Evolutionary conservation across 352 stramenopile species (phyloP).

Genomic region (Phytopythium mirpurense): DNA sequence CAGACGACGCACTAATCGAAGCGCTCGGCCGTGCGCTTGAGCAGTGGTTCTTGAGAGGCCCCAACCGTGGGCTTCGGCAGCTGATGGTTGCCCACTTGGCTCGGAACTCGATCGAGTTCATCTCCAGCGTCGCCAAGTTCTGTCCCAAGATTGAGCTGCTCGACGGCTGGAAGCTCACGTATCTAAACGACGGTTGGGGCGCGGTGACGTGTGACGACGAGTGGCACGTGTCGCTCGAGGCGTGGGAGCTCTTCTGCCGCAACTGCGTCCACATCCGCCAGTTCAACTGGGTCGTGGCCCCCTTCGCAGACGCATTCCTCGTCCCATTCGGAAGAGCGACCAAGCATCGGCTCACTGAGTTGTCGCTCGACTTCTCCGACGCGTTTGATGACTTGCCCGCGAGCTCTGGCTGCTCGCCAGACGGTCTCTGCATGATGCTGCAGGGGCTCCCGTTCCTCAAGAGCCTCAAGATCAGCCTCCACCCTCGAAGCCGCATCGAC

Average conservation of each 20-base stretch:
- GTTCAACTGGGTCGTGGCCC: constrained; percentile 57
- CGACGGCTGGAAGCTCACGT: constrained; percentile 54
- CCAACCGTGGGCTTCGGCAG: constrained; percentile 26
- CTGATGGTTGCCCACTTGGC: constrained; percentile 33
- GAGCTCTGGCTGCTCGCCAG: constrained; percentile 21
- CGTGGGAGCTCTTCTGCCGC: constrained; percentile 37
- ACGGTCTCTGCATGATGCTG: constrained; percentile 26
- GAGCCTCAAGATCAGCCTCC: constrained; percentile 29
- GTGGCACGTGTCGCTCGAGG: constrained; percentile 31
- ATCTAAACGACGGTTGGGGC: constrained; percentile 38
- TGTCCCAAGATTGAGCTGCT: constrained; percentile 48
- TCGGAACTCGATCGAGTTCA: constrained; percentile 32
- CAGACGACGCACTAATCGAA: constrained; percentile 24
- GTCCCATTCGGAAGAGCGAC: constrained; percentile 30
- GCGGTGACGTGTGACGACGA: constrained; percentile 46
- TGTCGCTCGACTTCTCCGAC: constrained; percentile 34
- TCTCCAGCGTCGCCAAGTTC: constrained; percentile 30
- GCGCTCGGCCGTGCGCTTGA: constrained; percentile 30
- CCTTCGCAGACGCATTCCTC: constrained; percentile 46
- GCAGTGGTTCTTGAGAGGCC: constrained; percentile 30
- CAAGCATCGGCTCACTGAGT: constrained; percentile 33
- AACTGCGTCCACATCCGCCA: constrained; percentile 33
- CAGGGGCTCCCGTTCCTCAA: constrained; percentile 27
- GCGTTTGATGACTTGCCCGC: constrained; percentile 15
- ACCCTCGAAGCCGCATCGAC: constrained; percentile 27